Conservation (phyloP, 495 filamentous ascomycete species). For the Venustampulla echinocandica region DNA sequence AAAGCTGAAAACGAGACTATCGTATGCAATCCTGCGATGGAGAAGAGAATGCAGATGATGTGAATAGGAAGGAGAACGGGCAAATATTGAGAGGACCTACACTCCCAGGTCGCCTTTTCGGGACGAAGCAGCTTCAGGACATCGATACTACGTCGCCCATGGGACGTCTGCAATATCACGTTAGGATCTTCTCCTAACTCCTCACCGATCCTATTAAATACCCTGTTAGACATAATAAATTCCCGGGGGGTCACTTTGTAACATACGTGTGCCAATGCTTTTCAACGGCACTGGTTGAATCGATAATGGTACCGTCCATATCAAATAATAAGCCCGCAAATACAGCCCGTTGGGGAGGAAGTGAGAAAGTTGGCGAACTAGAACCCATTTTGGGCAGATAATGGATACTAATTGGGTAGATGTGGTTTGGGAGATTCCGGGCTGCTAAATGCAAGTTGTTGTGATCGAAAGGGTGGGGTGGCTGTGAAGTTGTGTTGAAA, state of each 20-base stretch:
- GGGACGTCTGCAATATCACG: constrained; percentile 77
- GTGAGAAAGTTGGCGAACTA: constrained; percentile 3
- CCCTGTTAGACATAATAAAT: constrained; percentile 2
- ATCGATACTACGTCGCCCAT: constrained; percentile 82
- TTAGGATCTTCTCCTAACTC: constrained; percentile 76
- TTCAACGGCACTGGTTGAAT: constrained; percentile 73
- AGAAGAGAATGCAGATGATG: background rate
- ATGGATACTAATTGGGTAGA: background rate
- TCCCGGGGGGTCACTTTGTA: background rate
- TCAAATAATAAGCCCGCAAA: constrained; percentile 84
- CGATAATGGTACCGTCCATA: constrained; percentile 50
- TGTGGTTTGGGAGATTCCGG: constrained; percentile 3
- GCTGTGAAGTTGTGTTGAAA: constrained; percentile 10
- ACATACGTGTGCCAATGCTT: constrained; percentile 65
- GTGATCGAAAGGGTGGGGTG: constrained; percentile 10
- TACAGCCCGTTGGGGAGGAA: constrained; percentile 7
- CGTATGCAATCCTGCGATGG: background rate
- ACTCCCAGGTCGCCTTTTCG: constrained; percentile 83
- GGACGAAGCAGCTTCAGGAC: constrained; percentile 64
- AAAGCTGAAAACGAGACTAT: constrained; percentile 5
- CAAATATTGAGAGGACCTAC: constrained; percentile 37
- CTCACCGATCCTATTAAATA: constrained; percentile 56
- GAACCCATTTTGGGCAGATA: constrained; percentile 14
- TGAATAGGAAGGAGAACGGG: background rate
- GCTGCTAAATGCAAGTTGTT: constrained; percentile 12